Conservation (phyloP, 2,329 filamentous ascomycete genomes). For the Dendrostoma leiphaemia region DNA sequence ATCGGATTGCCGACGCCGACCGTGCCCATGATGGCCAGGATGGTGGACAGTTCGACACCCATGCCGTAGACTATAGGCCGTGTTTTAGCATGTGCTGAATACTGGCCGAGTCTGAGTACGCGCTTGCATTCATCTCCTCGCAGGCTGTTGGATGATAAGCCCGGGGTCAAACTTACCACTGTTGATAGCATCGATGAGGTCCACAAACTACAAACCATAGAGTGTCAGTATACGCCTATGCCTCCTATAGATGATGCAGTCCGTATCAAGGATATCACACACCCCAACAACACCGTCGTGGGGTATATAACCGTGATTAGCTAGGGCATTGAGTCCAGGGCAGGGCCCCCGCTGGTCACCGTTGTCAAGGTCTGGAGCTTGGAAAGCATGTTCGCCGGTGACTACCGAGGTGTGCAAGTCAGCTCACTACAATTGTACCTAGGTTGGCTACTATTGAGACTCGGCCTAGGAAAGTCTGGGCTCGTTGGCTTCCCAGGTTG, state of each 20-base stretch:
- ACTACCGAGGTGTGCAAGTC: too few relatives aligned
- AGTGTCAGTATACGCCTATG: too few relatives aligned
- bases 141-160: too few relatives aligned
- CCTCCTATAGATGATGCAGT: too few relatives aligned
- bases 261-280: too few relatives aligned
- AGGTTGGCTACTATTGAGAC: too few relatives aligned
- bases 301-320: constrained; percentile 41
- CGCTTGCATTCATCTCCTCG: too few relatives aligned
- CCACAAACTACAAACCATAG: too few relatives aligned
- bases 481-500: too few relatives aligned
- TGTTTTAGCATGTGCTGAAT: not conserved
- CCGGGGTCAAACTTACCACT: constrained; percentile 11
- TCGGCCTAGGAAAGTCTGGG: too few relatives aligned
- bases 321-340: constrained; percentile 40
- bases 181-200: constrained; percentile 12
- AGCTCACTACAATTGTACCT: too few relatives aligned
- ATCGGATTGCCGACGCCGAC: constrained; percentile 43
- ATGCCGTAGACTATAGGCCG: constrained; percentile 38
- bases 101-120: not conserved
- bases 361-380: constrained; percentile 25
- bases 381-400: constrained; percentile 1
- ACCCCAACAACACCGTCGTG: constrained; percentile 39
- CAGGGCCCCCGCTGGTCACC: constrained; percentile 37
- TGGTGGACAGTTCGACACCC: constrained; percentile 36
- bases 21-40: constrained; percentile 41